phyloP scores from a whole-genome alignment of 768 basidiomycete species.

The Lentinula sp. region DNA sequence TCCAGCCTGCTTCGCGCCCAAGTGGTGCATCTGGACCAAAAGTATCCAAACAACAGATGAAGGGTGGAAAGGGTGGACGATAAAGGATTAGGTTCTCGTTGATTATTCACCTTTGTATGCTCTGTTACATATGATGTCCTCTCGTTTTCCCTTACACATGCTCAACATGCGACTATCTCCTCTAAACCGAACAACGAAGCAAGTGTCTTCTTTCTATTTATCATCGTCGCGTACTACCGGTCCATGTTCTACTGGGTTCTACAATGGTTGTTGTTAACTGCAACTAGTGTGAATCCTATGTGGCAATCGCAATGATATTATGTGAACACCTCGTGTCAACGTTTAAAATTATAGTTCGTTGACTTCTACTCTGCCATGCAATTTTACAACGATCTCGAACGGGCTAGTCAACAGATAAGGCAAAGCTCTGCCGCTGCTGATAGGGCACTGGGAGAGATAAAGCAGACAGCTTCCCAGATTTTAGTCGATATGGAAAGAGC shows the following conservation, averaged over 20 bases:
- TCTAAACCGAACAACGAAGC: too few species aligned
- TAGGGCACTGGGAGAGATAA: neutral
- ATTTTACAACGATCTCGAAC: neutral
- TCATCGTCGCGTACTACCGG: too few species aligned
- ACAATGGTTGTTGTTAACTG: too few species aligned
- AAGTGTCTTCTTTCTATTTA: too few species aligned
- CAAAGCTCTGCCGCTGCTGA: neutral
- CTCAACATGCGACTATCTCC: neutral
- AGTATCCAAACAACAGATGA: slow-evolving; percentile 95
- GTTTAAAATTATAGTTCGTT: too few species aligned
- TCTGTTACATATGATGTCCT: neutral
- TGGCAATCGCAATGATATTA: too few species aligned
- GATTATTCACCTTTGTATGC: slow-evolving; percentile 1
- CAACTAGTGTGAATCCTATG: too few species aligned
- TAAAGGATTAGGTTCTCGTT: slow-evolving; percentile 26
- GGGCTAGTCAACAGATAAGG: neutral
- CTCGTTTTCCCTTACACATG: neutral
- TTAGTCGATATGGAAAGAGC: neutral
- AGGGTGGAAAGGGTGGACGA: slow-evolving; percentile 80
- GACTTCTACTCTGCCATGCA: neutral
- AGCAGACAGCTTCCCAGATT: neutral
- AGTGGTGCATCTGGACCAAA: slow-evolving; percentile 61
- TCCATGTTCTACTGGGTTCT: too few species aligned
- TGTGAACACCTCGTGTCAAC: too few species aligned
- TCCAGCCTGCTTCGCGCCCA: slow-evolving; percentile 49